A percentile compares a stretch with the other conserved stretches of the same genome.
These are phyloP conservation scores for Solanum pimpinellifolium DNA, from an alignment of 257 asterid genomes.

Conservation along the genomic window DNA sequence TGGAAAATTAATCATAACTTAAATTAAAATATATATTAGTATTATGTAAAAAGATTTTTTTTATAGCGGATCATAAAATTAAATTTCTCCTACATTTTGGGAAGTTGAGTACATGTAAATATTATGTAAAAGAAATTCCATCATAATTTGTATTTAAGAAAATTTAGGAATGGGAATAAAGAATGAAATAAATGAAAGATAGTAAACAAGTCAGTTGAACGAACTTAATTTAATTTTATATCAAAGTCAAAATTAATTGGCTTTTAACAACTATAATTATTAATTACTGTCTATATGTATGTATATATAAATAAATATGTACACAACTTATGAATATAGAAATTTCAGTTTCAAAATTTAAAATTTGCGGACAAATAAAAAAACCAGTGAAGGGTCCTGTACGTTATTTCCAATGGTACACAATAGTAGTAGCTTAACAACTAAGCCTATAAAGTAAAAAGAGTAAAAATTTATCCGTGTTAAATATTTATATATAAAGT, in stretches of 20 bases:
- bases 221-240: not conserved
- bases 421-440: slow-evolving; percentile 1
- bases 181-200: not conserved
- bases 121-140: not conserved
- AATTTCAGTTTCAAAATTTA: not conserved
- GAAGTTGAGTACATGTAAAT: not conserved
- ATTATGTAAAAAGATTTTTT: not conserved
- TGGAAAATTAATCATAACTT: not conserved
- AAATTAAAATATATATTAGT: too few species aligned
- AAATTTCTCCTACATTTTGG: not conserved
- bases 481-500: not conserved
- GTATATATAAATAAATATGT: not conserved
- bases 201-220: not conserved
- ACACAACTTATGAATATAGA: not conserved
- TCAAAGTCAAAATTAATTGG: not conserved
- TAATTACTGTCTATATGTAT: not conserved
- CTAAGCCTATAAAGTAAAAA: not conserved
- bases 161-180: not conserved
- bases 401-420: slow-evolving; percentile 1
- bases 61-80: not conserved
- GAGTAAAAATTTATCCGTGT: not conserved
- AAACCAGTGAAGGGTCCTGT: not conserved
- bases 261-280: not conserved
- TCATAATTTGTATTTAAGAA: not conserved
- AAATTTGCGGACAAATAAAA: not conserved